phyloP scores from a whole-genome alignment of 2,329 filamentous ascomycete genomes.

The Fusarium illudens region DNA sequence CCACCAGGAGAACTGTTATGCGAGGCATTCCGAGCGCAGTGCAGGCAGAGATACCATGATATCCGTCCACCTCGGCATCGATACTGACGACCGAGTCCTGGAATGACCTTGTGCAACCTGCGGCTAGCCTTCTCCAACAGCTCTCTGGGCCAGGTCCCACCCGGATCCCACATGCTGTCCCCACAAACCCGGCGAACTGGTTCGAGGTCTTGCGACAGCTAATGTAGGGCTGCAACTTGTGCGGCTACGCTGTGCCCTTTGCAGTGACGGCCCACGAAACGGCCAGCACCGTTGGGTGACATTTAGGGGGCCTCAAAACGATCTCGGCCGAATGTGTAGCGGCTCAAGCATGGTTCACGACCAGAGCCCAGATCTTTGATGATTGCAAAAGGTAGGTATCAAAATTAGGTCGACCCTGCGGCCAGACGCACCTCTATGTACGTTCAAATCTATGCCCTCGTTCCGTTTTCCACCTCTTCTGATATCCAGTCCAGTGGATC shows the following conservation, averaged over 20 bases:
- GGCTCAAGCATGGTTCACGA: slow-evolving; percentile 9
- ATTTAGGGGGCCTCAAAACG: background rate
- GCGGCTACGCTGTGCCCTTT: slow-evolving; percentile 15
- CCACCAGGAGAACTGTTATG: background rate
- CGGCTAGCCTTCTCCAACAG: slow-evolving; percentile 28
- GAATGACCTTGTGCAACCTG: slow-evolving; percentile 15
- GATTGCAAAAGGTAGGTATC: slow-evolving; percentile 17
- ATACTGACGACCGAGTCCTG: background rate
- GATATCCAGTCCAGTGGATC: slow-evolving; percentile 33
- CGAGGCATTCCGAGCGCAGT: background rate
- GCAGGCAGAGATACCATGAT: background rate
- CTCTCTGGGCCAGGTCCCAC: slow-evolving; percentile 28
- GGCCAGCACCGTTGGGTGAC: slow-evolving; percentile 7
- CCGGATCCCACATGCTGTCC: slow-evolving; percentile 29
- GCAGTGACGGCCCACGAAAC: slow-evolving; percentile 12
- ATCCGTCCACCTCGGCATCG: background rate
- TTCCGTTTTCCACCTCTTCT: slow-evolving; percentile 34
- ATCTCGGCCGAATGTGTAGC: background rate
- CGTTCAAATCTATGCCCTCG: slow-evolving; percentile 39
- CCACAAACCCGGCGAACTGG: slow-evolving; percentile 38
- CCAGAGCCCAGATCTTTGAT: background rate
- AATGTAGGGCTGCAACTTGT: slow-evolving; percentile 38
- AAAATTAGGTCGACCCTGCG: slow-evolving; percentile 34
- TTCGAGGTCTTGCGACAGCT: slow-evolving; percentile 30
- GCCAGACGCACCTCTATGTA: slow-evolving; percentile 37